Evolutionary conservation across 1,284 basidiomycete species (phyloP).

Genomic region (Melampsora americana): DNA sequence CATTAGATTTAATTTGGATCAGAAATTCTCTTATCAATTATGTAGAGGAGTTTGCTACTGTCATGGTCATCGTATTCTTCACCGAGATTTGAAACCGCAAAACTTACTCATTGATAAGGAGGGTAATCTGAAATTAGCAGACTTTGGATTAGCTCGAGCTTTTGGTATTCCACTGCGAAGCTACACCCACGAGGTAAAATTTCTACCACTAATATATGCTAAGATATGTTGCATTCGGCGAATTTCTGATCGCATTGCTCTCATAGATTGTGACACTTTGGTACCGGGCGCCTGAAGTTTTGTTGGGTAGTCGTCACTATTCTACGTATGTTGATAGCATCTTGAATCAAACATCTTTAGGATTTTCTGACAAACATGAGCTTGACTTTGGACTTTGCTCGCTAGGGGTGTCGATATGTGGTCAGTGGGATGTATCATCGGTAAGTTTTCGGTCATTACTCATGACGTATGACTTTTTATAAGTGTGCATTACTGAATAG

Average conservation of each 20-base stretch:
- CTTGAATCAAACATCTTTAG: neutral
- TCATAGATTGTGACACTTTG: conserved; percentile 90
- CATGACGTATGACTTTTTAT: neutral
- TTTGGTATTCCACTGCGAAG: conserved; percentile 97
- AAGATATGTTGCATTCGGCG: neutral
- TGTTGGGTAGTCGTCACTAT: conserved; percentile 92
- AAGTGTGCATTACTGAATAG: neutral
- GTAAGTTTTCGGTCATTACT: neutral
- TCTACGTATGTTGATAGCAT: conserved; percentile 61
- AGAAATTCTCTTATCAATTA: conserved; percentile 89
- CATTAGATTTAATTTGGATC: conserved; percentile 31
- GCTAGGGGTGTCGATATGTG: conserved; percentile 81
- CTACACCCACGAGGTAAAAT: conserved; percentile 87
- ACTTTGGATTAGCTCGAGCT: conserved; percentile 92
- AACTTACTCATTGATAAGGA: conserved; percentile 89
- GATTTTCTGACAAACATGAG: neutral
- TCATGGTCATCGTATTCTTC: conserved; percentile 91
- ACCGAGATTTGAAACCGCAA: conserved; percentile 96
- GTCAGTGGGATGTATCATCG: conserved; percentile 89
- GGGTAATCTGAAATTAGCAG: conserved; percentile 88
- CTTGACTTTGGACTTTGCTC: neutral
- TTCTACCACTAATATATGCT: conserved; percentile 29
- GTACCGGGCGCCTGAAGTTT: conserved; percentile 96
- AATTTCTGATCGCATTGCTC: conserved; percentile 23
- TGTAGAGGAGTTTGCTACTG: conserved; percentile 86